phyloP scores from a whole-genome alignment of 768 basidiomycete species.

The Podaxis pistillaris region DNA sequence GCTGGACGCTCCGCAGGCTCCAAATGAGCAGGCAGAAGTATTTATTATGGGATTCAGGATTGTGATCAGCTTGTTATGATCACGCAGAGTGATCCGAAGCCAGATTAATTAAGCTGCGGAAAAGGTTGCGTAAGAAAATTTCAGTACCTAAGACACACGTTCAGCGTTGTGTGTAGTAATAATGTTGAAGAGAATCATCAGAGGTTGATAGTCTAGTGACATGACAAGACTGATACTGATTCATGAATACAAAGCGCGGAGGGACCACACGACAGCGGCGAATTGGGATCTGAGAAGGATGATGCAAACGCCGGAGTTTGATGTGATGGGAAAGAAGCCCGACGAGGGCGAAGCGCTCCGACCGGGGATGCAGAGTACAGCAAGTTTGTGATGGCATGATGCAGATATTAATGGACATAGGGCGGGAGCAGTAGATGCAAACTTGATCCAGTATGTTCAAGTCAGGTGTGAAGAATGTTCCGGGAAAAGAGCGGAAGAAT shows the following conservation, averaged over 20 bases:
- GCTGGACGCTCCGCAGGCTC: background rate
- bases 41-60: background rate
- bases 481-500: background rate
- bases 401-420: background rate
- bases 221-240: background rate
- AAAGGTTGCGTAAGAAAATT: background rate
- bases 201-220: background rate
- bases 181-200: background rate
- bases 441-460: background rate
- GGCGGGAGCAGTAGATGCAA: background rate
- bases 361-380: constrained; percentile 6
- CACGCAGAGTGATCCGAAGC: constrained; percentile 10
- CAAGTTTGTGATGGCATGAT: background rate
- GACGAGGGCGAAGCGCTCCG: constrained; percentile 3
- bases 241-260: background rate
- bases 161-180: background rate
- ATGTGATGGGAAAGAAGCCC: background rate
- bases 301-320: background rate
- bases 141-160: background rate
- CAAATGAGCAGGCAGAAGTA: background rate
- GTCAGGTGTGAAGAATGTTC: background rate
- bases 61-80: background rate
- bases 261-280: background rate
- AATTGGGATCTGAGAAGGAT: background rate
- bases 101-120: constrained; percentile 13